Base-by-base conservation (phyloP, 148 eudicot genomes). In the Pharnaceum exiguum region DNA sequence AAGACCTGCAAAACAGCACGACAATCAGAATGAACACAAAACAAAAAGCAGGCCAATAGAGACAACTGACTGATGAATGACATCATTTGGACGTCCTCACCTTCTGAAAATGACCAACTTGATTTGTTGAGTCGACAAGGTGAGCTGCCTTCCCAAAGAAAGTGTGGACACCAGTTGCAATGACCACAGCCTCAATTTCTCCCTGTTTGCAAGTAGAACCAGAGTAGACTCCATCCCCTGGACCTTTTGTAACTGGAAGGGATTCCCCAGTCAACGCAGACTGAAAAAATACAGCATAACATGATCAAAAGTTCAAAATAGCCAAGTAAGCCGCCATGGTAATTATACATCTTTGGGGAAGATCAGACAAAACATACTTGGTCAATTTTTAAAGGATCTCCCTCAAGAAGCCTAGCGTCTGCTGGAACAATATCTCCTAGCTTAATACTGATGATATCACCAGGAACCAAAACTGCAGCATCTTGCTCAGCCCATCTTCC, bases 141-240 rank as follows among this genome's bases (percentile, higher is more conserved):
- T 89, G 96, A 59, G 99, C 99, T 51, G 99, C 99, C 77, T 89
- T 93, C 40, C 99, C 99, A 39, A 93, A 93, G 71, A 93, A 93
- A 46, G 99, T 93, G 68, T 93, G 99, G 30, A 93, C 99, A 33
- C 99, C 99, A 27, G 99, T 93, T 25, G 95, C 99, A 62, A 93
- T 93, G 30, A 93, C 99, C 10, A 93, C 70, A 37, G 99, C 99
- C 69, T 93, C 99, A 45, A 93, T 76, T 57, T 93, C 99, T 58
- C 99, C 99, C 66, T 93, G 99, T 63, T 88, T 93, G 74, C 99
- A 93, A 38, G 99, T 93, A 33, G 99, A 93, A 26, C 99, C 99
- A 18, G 99, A 93, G 71, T 93, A 93, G 18, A 93, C 82, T 56
- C 99, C 94, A 77, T 93, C 96, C 11, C 99, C 96, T 0, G 99